phyloP scores from a whole-genome alignment of 345 rosid species.

The Mallotus nudiflorus region DNA sequence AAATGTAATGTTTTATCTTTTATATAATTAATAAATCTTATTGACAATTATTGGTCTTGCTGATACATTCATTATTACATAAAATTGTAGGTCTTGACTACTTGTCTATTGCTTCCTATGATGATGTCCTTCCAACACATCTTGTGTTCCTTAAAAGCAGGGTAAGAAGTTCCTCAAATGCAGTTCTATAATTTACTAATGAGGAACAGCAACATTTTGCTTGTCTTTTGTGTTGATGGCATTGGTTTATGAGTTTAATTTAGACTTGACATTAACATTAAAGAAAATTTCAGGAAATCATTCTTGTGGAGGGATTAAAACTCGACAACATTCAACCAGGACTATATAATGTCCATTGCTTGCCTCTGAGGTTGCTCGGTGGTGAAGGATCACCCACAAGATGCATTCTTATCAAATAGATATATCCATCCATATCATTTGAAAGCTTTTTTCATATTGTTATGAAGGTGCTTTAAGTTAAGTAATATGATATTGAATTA shows the following conservation, averaged over 20 bases:
- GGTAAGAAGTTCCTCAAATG: conserved; percentile 26
- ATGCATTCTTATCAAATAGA: conserved; percentile 20
- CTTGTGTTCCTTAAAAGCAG: conserved; percentile 27
- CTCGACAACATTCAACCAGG: conserved; percentile 20
- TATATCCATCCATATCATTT: too few species aligned
- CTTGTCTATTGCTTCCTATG: conserved; percentile 38
- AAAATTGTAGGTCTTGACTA: conserved; percentile 43
- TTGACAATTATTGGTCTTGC: too few species aligned
- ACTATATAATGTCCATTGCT: conserved; percentile 14
- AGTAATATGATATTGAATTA: too few species aligned
- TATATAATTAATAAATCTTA: too few species aligned
- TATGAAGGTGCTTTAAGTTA: too few species aligned
- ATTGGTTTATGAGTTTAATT: too few species aligned
- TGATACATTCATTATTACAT: neutral
- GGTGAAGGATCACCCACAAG: conserved; percentile 26
- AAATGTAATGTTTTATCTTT: too few species aligned
- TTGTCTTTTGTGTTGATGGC: too few species aligned
- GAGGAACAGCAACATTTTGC: too few species aligned
- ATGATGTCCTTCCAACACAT: conserved; percentile 24
- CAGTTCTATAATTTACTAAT: too few species aligned
- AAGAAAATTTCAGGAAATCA: conserved; percentile 16
- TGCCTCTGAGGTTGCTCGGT: conserved; percentile 22
- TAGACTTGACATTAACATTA: neutral
- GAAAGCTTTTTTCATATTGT: too few species aligned
- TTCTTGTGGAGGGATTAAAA: conserved; percentile 24